phyloP scores from a whole-genome alignment of 2,329 filamentous ascomycete species.

The Plectosphaerella sp. region DNA sequence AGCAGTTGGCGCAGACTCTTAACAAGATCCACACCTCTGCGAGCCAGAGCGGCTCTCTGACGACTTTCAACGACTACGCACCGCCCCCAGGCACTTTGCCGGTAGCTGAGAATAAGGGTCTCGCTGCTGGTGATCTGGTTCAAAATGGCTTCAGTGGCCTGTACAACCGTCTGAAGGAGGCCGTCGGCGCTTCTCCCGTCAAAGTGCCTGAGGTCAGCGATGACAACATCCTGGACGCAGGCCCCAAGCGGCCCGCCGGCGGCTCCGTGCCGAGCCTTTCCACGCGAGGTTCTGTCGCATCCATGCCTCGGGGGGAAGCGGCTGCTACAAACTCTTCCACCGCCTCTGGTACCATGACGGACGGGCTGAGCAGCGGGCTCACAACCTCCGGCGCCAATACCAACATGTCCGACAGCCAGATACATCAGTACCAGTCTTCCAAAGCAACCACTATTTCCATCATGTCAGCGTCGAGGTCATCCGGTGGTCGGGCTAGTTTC shows the following conservation, averaged over 20 bases:
- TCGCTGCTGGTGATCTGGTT: conserved; percentile 63
- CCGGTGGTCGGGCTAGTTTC: too few species aligned
- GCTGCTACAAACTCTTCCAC: conserved; percentile 22
- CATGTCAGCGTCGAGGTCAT: conserved; percentile 37
- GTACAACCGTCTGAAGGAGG: conserved; percentile 80
- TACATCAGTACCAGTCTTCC: conserved; percentile 36
- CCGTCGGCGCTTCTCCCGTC: conserved; percentile 64
- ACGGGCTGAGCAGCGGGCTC: conserved; percentile 27
- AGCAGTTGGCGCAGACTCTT: conserved; percentile 71
- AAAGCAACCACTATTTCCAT: conserved; percentile 45
- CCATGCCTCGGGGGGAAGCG: conserved; percentile 37
- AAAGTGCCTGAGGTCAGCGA: conserved; percentile 36
- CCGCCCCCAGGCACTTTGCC: conserved; percentile 57
- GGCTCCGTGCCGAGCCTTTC: neutral
- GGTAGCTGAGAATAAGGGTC: conserved; percentile 61
- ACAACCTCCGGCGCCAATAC: conserved; percentile 29
- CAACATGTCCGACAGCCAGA: conserved; percentile 31
- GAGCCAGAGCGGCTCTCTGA: conserved; percentile 79
- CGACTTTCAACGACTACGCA: conserved; percentile 91
- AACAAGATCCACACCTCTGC: conserved; percentile 86
- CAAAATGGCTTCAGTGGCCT: conserved; percentile 85
- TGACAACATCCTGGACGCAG: conserved; percentile 35
- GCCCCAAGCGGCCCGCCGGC: neutral
- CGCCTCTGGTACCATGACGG: conserved; percentile 25
- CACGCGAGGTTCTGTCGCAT: conserved; percentile 14